Evolutionary conservation across 352 stramenopile genomes (phyloP).

Genomic region (Pythium periplocum): DNA sequence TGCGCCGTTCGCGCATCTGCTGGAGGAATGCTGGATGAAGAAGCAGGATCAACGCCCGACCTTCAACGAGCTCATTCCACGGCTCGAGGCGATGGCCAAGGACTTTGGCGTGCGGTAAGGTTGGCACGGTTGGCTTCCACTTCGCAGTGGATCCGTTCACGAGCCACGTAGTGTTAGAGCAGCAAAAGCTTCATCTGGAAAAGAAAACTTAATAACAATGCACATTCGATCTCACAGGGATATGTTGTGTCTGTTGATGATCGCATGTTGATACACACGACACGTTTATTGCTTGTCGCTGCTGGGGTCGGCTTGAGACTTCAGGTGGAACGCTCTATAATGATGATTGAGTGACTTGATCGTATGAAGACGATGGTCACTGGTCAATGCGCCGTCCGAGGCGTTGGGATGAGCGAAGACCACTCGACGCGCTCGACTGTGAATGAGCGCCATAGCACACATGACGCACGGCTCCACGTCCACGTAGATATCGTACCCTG

Average conservation of each 20-base stretch:
- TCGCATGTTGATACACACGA: too few relatives aligned
- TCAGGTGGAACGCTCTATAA: constrained; percentile 76
- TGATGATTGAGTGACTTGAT: constrained; percentile 87
- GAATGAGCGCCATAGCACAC: constrained; percentile 88
- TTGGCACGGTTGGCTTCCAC: too few relatives aligned
- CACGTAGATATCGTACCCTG: constrained; percentile 83
- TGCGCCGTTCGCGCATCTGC: constrained; percentile 36
- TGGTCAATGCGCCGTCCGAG: constrained; percentile 57
- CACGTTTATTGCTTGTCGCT: too few relatives aligned
- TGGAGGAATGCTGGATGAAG: constrained; percentile 83
- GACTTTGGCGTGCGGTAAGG: constrained; percentile 38
- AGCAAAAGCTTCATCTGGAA: too few relatives aligned
- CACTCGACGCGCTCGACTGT: constrained; percentile 77
- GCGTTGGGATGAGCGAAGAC: constrained; percentile 62
- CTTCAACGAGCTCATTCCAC: constrained; percentile 79
- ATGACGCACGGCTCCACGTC: constrained; percentile 84
- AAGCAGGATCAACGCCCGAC: constrained; percentile 75
- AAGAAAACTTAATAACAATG: too few relatives aligned
- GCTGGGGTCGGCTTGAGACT: too few relatives aligned
- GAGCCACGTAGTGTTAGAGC: too few relatives aligned
- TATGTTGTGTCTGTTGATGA: too few relatives aligned
- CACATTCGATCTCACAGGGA: too few relatives aligned
- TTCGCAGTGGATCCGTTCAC: too few relatives aligned
- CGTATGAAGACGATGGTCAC: constrained; percentile 61
- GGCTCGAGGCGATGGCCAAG: constrained; percentile 75